Base-by-base conservation (phyloP, 2,329 filamentous ascomycete species). In the Verticillium nubilum region DNA sequence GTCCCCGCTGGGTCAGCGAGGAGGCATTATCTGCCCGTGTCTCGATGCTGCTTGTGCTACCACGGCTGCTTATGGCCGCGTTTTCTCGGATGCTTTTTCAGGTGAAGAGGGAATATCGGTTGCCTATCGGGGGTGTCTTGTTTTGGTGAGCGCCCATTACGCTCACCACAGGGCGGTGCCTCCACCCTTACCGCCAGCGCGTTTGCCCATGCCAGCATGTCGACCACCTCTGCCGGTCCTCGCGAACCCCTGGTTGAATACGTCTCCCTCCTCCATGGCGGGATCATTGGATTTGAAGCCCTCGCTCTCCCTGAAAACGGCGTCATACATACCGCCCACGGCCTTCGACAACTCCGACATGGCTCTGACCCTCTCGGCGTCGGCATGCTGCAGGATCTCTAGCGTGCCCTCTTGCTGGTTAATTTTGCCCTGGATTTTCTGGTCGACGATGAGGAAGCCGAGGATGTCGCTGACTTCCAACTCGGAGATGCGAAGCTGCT, bases 381-480 rank as follows among this genome's bases (percentile, higher is more conserved):
- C 92, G 53, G 83, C 87, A 58, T 82, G 80, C 60, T 86, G 89
- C 61, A 88, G 86, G 62, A 97, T 91, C 74, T 92, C 86, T 25
- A 99, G 87, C 0, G 87, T 90, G 54, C 94, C 92, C 60, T 85
- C 83, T 74, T 92, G 87, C 76, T 98, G 91, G 75, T 99, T 90
- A 69, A 99, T 94, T 73, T 89, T 90, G 63, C 92, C 95, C 56
- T 87, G 82, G 65, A 99, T 87, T 72, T 92, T 91, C 69, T 90
- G 88, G 71, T 97, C 92, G 62, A 97, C 85, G 64, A 99, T 98
- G 58, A 98, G 80, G 76, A 93, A 97, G 54, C 92, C 89, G n/a
- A 98, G 78, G 63, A 99, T 98, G 68, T 99, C 95, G 76, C 96
- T 89, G 2, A 97, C 92, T 75, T 99, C 95, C 15, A 85, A 78